Percentiles rank a stretch among this genome's conserved stretches.
Conservation (phyloP, 495 filamentous ascomycete species). For the Neurospora sp. region DNA sequence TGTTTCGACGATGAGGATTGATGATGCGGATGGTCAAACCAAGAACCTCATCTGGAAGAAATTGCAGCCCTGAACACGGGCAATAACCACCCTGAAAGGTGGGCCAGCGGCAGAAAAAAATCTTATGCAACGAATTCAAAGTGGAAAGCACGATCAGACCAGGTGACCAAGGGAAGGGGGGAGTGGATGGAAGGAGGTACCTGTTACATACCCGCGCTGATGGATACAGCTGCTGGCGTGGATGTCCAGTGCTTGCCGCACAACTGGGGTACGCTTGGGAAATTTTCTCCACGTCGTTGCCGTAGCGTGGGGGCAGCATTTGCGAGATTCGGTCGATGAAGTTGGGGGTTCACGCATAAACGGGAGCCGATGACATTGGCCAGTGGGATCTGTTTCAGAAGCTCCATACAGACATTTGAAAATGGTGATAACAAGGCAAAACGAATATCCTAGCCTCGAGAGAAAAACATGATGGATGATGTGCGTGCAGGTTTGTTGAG, state of each 20-base stretch:
- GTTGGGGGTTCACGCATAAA: neutral
- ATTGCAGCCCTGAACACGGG: conserved; percentile 2
- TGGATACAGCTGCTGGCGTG: neutral
- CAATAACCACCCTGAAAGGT: neutral
- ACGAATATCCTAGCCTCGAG: neutral
- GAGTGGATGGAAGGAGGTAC: neutral
- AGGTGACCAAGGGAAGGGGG: neutral
- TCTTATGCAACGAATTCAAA: neutral
- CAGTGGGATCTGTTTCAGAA: neutral
- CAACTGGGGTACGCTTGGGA: neutral
- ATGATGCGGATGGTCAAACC: neutral
- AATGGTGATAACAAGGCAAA: neutral
- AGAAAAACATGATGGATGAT: neutral
- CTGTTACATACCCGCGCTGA: neutral
- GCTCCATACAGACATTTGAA: neutral
- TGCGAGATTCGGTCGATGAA: neutral
- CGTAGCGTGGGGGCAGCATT: neutral
- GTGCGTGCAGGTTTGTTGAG: neutral
- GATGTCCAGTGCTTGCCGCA: neutral
- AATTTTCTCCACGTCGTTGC: neutral
- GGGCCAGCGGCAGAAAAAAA: conserved; percentile 5
- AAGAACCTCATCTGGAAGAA: conserved; percentile 3
- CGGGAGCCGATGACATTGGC: neutral
- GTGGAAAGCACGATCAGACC: neutral
- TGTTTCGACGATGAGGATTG: neutral